A percentile compares a stretch with the other conserved stretches of the same genome.
Evolutionary conservation across 371 early-diverging fungal species (phyloP).

Genomic region (Homolaphlyctis polyrhiza): DNA sequence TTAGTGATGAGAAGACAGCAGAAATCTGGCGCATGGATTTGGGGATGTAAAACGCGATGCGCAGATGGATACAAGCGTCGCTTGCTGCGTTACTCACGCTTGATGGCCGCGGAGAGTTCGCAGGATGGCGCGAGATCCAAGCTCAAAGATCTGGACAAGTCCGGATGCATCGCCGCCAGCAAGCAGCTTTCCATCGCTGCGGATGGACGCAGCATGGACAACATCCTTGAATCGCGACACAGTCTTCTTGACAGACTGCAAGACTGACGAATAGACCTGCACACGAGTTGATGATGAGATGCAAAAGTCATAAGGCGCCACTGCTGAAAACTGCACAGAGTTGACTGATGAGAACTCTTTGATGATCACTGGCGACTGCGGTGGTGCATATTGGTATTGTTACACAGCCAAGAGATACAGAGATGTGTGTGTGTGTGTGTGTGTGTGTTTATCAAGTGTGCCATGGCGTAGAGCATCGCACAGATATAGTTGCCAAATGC

Average conservation of each 20-base stretch:
- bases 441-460: no score
- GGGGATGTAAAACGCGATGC: no score
- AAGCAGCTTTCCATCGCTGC: conserved; percentile 84
- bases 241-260: conserved; percentile 70
- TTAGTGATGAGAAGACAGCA: no score
- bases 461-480: background rate
- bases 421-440: background rate
- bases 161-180: conserved; percentile 92
- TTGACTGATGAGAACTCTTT: conserved; percentile 85
- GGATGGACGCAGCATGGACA: conserved; percentile 73
- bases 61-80: background rate
- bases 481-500: background rate
- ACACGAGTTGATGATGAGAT: conserved; percentile 86
- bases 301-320: conserved; percentile 82
- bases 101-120: conserved; percentile 80
- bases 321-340: conserved; percentile 76
- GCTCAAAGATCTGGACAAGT: conserved; percentile 65
- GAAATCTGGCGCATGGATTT: no score
- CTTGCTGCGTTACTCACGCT: conserved; percentile 44
- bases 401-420: background rate
- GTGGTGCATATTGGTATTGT: no score
- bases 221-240: conserved; percentile 87
- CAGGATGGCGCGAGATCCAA: conserved; percentile 75
- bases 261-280: conserved; percentile 81
- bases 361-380: conserved; percentile 70